phyloP scores from a whole-genome alignment of 2,329 filamentous ascomycete genomes.

The Pseudogymnoascus sp. region DNA sequence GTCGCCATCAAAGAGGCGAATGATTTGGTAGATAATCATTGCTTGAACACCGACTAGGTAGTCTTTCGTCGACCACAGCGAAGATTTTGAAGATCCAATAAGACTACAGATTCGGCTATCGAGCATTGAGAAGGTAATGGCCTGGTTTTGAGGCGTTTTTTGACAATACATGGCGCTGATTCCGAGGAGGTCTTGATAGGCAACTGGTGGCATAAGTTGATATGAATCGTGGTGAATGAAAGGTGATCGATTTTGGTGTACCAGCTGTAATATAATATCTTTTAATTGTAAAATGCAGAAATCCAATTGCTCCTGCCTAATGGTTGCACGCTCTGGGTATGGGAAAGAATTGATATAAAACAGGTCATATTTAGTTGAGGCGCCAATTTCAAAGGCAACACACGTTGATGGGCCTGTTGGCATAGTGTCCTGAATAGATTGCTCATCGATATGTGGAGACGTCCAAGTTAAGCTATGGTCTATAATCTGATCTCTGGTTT shows the following conservation, averaged over 20 bases:
- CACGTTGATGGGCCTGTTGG: background rate
- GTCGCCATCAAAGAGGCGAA: slow-evolving; percentile 26
- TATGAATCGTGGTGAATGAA: slow-evolving; percentile 20
- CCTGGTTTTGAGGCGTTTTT: slow-evolving; percentile 12
- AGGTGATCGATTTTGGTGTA: slow-evolving; percentile 13
- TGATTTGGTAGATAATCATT: slow-evolving; percentile 25
- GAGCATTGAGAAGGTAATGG: slow-evolving; percentile 15
- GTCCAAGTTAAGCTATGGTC: background rate
- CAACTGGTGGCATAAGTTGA: slow-evolving; percentile 9
- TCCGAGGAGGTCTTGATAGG: slow-evolving; percentile 17
- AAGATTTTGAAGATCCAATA: slow-evolving; percentile 4
- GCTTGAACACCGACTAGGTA: slow-evolving; percentile 19
- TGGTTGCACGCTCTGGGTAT: background rate
- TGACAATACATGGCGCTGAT: slow-evolving; percentile 16
- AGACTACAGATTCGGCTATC: slow-evolving; percentile 14
- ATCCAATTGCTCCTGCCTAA: slow-evolving; percentile 10
- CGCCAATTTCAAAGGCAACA: background rate
- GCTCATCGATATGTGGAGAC: background rate
- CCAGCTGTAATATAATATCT: slow-evolving; percentile 11
- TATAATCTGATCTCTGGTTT: background rate
- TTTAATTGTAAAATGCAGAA: slow-evolving; percentile 16
- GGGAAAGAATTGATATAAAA: slow-evolving; percentile 13
- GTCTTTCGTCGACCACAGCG: slow-evolving; percentile 6
- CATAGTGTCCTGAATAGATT: background rate
- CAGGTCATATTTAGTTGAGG: background rate